phyloP scores from a whole-genome alignment of 2,329 filamentous ascomycete species.

The Botryotinia globosa region DNA sequence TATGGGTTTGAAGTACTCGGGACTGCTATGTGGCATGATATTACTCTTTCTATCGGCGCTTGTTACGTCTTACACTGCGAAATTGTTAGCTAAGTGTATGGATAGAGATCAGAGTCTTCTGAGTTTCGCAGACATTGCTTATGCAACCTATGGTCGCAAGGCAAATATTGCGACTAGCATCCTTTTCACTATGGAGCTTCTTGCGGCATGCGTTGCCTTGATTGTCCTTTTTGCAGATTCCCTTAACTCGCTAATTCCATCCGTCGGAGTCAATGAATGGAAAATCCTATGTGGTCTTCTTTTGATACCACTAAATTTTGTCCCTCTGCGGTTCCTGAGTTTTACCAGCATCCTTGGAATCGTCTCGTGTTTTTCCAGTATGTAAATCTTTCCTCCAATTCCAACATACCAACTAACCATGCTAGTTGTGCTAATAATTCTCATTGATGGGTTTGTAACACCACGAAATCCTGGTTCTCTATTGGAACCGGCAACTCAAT shows the following conservation, averaged over 20 bases:
- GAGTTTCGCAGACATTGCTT: conserved; percentile 92
- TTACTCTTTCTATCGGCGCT: conserved; percentile 72
- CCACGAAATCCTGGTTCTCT: conserved; percentile 76
- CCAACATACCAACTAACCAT: neutral
- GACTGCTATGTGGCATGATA: conserved; percentile 78
- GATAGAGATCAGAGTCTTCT: conserved; percentile 81
- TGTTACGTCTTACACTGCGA: conserved; percentile 82
- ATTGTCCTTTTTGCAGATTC: conserved; percentile 94
- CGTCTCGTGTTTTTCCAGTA: conserved; percentile 81
- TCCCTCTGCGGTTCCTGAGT: conserved; percentile 79
- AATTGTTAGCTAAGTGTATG: conserved; percentile 81
- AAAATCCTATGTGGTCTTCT: conserved; percentile 80
- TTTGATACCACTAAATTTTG: conserved; percentile 77
- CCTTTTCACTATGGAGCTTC: conserved; percentile 81
- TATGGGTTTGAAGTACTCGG: conserved; percentile 80
- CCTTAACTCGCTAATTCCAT: conserved; percentile 73
- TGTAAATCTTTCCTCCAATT: conserved; percentile 42
- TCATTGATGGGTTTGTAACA: conserved; percentile 85
- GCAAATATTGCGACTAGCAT: conserved; percentile 80
- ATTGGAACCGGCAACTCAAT: conserved; percentile 72
- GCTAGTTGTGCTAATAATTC: conserved; percentile 76
- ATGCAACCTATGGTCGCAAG: conserved; percentile 79
- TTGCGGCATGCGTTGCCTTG: conserved; percentile 85
- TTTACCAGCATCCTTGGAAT: conserved; percentile 95
- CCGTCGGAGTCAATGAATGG: conserved; percentile 68